A percentile compares a stretch with the other conserved stretches of the same genome.
phyloP scores from a whole-genome alignment of 805 yeast species.

The Candida dajiaensis region DNA sequence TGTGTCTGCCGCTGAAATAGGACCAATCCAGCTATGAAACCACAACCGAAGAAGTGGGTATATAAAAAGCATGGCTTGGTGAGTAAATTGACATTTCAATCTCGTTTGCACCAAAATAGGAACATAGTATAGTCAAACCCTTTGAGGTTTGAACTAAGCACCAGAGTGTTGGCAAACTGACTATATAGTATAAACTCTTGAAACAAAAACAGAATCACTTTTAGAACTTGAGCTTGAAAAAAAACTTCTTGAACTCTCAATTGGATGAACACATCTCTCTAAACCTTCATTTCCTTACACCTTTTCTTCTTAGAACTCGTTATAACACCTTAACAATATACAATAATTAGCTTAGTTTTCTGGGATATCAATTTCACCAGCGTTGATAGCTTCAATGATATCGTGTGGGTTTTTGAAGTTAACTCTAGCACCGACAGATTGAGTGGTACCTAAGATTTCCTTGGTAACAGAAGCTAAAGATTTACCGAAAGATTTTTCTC shows the following conservation, averaged over 20 bases:
- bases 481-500: constrained; percentile 97
- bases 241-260: neutral
- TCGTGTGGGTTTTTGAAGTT: constrained; percentile 99
- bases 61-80: constrained; percentile 45
- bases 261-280: neutral
- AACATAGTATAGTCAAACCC: constrained; percentile 50
- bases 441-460: constrained; percentile 99
- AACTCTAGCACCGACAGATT: constrained; percentile 99
- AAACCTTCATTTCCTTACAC: neutral
- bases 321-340: neutral
- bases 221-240: constrained; percentile 2
- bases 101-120: constrained; percentile 94
- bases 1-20: constrained; percentile 59
- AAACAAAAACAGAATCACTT: neutral
- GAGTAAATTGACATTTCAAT: constrained; percentile 65
- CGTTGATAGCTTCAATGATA: constrained; percentile 96
- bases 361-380: constrained; percentile 94
- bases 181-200: constrained; percentile 1
- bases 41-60: constrained; percentile 17
- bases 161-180: constrained; percentile 92
- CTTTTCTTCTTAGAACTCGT: constrained; percentile 3
- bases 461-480: constrained; percentile 93
- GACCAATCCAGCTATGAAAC: constrained; percentile 50
- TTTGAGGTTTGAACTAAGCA: constrained; percentile 41
- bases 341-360: constrained; percentile 48